Percentiles rank a stretch among this genome's conserved stretches.
These are phyloP conservation scores for Diaporthe citrichinensis DNA, from an alignment of 2,329 filamentous ascomycete genomes.

Conservation along the genomic window DNA sequence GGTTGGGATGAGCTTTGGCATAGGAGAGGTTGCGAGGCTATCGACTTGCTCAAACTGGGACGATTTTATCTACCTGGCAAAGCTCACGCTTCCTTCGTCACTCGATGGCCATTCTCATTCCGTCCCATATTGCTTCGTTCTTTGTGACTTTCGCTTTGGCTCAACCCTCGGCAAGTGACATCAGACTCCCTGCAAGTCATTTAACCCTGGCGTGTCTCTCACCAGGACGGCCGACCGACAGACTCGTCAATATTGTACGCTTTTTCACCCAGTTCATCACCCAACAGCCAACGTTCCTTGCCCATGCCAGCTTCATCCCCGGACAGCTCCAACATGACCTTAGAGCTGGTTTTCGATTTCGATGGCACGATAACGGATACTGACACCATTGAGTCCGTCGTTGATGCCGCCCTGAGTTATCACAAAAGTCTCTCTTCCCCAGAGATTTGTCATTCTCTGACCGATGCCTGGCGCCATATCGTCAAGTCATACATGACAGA, in stretches of 20 bases:
- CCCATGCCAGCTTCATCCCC: background rate
- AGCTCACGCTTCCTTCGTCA: background rate
- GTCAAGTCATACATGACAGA: constrained; percentile 62
- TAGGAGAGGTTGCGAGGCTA: background rate
- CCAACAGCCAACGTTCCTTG: background rate
- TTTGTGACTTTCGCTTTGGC: background rate
- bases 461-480: constrained; percentile 59
- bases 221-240: background rate
- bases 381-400: constrained; percentile 67
- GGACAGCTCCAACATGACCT: background rate
- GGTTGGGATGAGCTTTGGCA: too few species aligned
- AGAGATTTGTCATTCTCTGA: constrained; percentile 43
- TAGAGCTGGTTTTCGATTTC: constrained; percentile 67
- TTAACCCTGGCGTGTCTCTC: too few species aligned
- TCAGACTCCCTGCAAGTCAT: background rate
- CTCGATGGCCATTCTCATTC: background rate
- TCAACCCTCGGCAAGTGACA: background rate
- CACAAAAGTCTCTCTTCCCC: constrained; percentile 42
- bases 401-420: constrained; percentile 57
- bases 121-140: background rate
- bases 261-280: background rate
- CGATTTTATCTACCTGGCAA: background rate
- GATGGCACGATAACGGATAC: constrained; percentile 70
- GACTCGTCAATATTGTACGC: background rate
- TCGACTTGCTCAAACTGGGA: background rate